Percentiles rank a stretch among this genome's conserved stretches.
phyloP scores from a whole-genome alignment of 192 early-diverging fungal species.

The Phlyctochytrium arcticum region DNA sequence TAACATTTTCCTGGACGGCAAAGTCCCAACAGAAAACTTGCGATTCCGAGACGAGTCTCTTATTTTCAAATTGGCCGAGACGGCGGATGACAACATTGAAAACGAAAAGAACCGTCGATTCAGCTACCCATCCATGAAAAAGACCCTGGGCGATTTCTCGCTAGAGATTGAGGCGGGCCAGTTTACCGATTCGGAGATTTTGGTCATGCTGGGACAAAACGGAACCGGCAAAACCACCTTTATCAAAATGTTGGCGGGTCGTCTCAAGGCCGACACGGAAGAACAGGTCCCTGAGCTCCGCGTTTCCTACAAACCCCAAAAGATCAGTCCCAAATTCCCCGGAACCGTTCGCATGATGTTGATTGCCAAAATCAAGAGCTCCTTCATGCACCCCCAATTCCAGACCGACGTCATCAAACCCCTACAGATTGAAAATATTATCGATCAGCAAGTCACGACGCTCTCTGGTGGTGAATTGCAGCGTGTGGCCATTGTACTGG shows the following conservation, averaged over 20 bases:
- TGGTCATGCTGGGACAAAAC: slow-evolving; percentile 98
- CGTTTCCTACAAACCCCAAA: slow-evolving; percentile 97
- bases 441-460: slow-evolving; percentile 79
- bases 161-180: slow-evolving; percentile 72
- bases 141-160: slow-evolving; percentile 78
- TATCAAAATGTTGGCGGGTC: slow-evolving; percentile 88
- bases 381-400: slow-evolving; percentile 92
- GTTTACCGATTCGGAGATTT: slow-evolving; percentile 95
- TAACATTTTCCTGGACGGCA: slow-evolving; percentile 97
- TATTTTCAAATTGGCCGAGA: slow-evolving; percentile 89
- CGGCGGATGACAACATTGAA: slow-evolving; percentile 67
- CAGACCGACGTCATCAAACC: slow-evolving; percentile 96
- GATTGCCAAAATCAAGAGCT: slow-evolving; percentile 76
- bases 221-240: slow-evolving; percentile 81
- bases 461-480: slow-evolving; percentile 99
- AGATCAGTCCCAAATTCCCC: slow-evolving; percentile 92
- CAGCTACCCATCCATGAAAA: slow-evolving; percentile 85
- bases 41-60: slow-evolving; percentile 96
- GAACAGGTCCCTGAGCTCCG: slow-evolving; percentile 77
- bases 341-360: slow-evolving; percentile 92
- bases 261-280: slow-evolving; percentile 70
- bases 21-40: slow-evolving; percentile 96
- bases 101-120: slow-evolving; percentile 68
- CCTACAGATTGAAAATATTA: slow-evolving; percentile 83
- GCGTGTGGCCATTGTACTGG: slow-evolving; percentile 92